Base-by-base conservation (phyloP, 495 filamentous ascomycete species). In the Chaetomium tenue region DNA sequence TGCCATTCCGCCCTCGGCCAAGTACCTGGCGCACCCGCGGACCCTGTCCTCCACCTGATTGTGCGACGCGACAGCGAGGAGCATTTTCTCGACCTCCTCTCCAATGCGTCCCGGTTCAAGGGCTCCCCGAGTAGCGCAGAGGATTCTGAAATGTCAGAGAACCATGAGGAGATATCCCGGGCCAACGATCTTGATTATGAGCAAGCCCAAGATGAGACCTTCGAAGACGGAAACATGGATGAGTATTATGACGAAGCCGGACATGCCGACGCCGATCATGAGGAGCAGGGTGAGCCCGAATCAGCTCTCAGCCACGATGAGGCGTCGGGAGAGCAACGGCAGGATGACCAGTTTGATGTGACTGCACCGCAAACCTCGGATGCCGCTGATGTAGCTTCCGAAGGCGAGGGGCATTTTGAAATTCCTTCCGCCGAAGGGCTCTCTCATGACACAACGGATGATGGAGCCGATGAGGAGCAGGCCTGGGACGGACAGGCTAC, bases 61-160 rank as follows among this genome's bases (percentile, higher is more conserved):
- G 58, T 72, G 1, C 63, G 69, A 11, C 69, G 53, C 22, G 71
- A 75, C 60, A 66, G 53, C 39, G 72, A 75, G 53, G 58, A 66
- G 12, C 72, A 65, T 33, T 75, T 73, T 25, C 50, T 68, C 23
- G 65, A 70, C 16, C 56, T 75, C 9, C 69, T 75, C 26, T 48
- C 60, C 15, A 57, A 69, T 13, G 66, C 62, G 1, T 66, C 65
- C 23, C 51, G 64, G 5, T 50, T 15, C n/a, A 63, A 63, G 2
- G 57, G 58, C 23, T 37, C 46, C 15, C 46, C 66, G n/a, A 44
- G 55, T 20, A 28, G 50, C 20, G 51, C 65, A 25, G 65, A 61
- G 16, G 53, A 63, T 55, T 57, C 40, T 13, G 64, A 66, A 23
- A 47, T 52, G 30, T 66, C 65, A 50, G 63, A 66, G 33, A 48